Evolutionary conservation across 108 stramenopile genomes (phyloP), one percentile per base, ranked within the genome.

Genomic region (Nitzschia putrida): DNA sequence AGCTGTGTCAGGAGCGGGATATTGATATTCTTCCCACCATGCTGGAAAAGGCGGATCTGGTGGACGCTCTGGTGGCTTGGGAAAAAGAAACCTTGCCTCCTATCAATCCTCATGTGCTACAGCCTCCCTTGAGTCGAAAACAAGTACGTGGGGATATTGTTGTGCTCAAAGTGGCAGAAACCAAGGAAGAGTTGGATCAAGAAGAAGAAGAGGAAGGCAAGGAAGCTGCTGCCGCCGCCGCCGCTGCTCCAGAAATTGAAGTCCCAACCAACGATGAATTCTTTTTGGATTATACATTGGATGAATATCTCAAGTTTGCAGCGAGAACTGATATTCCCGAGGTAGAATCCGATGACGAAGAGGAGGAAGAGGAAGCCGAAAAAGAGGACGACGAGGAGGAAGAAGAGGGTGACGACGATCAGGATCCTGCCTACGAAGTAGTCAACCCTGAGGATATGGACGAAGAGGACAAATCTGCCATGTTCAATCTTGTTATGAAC

Each of bases 401-500:
- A 10, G 66, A 61, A 18, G 69, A 40, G n/a, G 66, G 39, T 29
- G 75, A 63, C 14, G 83, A 78, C 50, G 83, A 74, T 50, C 77
- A 68, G 49, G 59, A 29, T 16, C 20, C 23, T 23, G 37, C 52
- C 3, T 54, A 55, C 11, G 61, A 64, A 25, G 49, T 74, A 11
- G 53, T 40, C 10, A 73, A 72, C 7, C 58, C 64, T 16, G 80
- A 72, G 25, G 70, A 78, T 24, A 71, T 69, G 10, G 82, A 85
- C 45, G 85, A 91, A 16, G 85, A 85, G 56, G 84, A 82, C 55
- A 80, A 83, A 70, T 54, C 68, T 8, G 87, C 85, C 58, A 88
- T 94, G 88, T 87, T 94, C 82, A 94, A 94, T 63, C 66, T 94
- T 51, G 81, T 94, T 11, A 76, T 94, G 53, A 79, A 78, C 20